These are phyloP conservation scores for Phtheirospermum japonicum DNA, from an alignment of 257 asterid genomes.

Conservation along the genomic window DNA sequence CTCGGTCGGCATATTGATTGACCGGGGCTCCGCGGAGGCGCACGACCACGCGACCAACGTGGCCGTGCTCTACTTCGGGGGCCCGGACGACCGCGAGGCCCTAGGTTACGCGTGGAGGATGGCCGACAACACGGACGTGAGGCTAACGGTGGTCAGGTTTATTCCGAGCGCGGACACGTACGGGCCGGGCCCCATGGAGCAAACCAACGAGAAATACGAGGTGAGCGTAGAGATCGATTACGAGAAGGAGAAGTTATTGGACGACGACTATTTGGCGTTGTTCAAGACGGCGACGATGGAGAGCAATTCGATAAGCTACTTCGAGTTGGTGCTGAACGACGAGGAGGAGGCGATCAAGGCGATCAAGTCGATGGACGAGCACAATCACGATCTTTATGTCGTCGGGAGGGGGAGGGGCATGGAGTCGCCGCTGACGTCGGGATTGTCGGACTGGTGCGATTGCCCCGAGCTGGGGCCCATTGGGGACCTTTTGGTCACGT, in stretches of 20 bases:
- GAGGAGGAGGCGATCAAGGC: conserved; percentile 77
- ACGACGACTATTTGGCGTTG: conserved; percentile 54
- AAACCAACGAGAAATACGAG: conserved; percentile 31
- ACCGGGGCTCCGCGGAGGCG: conserved; percentile 46
- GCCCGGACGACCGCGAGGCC: conserved; percentile 90
- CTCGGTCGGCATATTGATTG: conserved; percentile 75
- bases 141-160: conserved; percentile 61
- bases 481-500: conserved; percentile 80
- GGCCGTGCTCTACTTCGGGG: conserved; percentile 65
- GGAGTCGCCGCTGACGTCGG: conserved; percentile 59
- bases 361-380: conserved; percentile 66
- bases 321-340: conserved; percentile 54
- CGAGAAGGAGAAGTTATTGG: conserved; percentile 51
- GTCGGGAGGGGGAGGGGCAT: conserved; percentile 84
- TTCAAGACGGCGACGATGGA: conserved; percentile 49
- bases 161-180: conserved; percentile 42
- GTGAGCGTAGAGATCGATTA: conserved; percentile 42
- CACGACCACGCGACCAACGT: conserved; percentile 45
- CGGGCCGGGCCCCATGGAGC: conserved; percentile 20
- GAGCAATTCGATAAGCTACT: conserved; percentile 37
- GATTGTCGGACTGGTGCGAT: conserved; percentile 92
- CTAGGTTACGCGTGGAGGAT: conserved; percentile 74
- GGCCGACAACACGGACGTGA: conserved; percentile 45
- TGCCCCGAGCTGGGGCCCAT: conserved; percentile 93
- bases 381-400: conserved; percentile 54